Percentiles rank a stretch among this genome's conserved stretches.
These are phyloP conservation scores for Colletotrichum sp. DNA, from an alignment of 2,329 filamentous ascomycete species.

Conservation along the genomic window DNA sequence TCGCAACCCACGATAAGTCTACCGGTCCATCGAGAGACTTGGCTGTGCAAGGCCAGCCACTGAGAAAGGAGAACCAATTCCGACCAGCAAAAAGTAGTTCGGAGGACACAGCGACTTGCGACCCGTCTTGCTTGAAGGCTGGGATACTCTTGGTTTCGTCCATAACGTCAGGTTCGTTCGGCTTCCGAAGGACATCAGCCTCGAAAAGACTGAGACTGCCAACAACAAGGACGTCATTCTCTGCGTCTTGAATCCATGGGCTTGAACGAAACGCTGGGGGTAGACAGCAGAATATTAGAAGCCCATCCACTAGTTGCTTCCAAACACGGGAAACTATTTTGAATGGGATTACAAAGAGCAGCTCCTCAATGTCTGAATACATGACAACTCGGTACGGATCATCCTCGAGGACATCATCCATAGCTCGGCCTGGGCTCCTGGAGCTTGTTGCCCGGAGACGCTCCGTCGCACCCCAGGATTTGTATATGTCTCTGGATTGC, in stretches of 20 bases:
- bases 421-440: slow-evolving; percentile 70
- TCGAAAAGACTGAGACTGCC: neutral
- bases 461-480: slow-evolving; percentile 61
- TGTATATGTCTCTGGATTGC: slow-evolving; percentile 49
- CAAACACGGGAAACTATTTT: slow-evolving; percentile 36
- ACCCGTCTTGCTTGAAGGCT: slow-evolving; percentile 32
- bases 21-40: slow-evolving; percentile 32
- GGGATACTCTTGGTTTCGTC: slow-evolving; percentile 6
- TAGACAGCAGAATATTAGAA: slow-evolving; percentile 70
- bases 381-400: slow-evolving; percentile 86
- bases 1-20: slow-evolving; percentile 51
- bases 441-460: slow-evolving; percentile 48
- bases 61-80: slow-evolving; percentile 50
- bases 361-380: slow-evolving; percentile 73
- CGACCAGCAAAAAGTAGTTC: slow-evolving; percentile 58
- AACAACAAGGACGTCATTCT: slow-evolving; percentile 25
- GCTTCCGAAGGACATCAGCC: neutral
- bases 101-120: slow-evolving; percentile 37
- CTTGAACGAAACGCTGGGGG: slow-evolving; percentile 49
- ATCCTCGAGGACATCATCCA: slow-evolving; percentile 76
- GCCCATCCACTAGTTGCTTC: slow-evolving; percentile 67
- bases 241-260: slow-evolving; percentile 32
- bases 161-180: slow-evolving; percentile 7
- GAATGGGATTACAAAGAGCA: slow-evolving; percentile 59
- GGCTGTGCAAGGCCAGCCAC: slow-evolving; percentile 24